Base-by-base conservation (phyloP, 148 eudicot species). In the Linanthus parryae region DNA sequence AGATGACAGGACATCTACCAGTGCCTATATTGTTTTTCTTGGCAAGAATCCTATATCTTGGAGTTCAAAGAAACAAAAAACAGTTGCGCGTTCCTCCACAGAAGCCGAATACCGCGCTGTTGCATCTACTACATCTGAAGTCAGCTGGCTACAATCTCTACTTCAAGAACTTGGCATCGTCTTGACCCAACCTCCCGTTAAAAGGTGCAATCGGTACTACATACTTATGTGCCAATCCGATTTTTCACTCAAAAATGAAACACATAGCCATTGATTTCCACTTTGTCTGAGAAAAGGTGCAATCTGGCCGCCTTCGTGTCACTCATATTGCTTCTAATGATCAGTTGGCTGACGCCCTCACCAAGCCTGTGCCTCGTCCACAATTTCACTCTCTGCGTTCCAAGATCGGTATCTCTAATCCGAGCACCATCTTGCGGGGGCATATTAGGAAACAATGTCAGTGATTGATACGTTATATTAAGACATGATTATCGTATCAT, bases 121-220 rank as follows among this genome's bases (percentile, higher is more conserved):
- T 9, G 25, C 58, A 34, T 40, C 25, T 19, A 39, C 25, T 7
- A 15, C 24, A 3, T 15, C 45, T 0, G 47, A 24, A 25, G 7
- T 26, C 9, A 5, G 34, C 40, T 54, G 37, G 58, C 39, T 39
- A 12, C n/a, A 20, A 2, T 38, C 39, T 40, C 15, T 54, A 8
- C 46, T 54, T 15, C 11, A 24, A 4, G 24, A 54, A 18, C 33
- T 39, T 15, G 35, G 47, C 14, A 11, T 54, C 11, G n/a, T 26
- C 9, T 34, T 23, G 21, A 20, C 9, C 9, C 11, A 4, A 8
- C 1, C 9, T 47, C 10, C 21, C 46, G 3, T 9, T 54, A 18
- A 19, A 24, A 38, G 58, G 40, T 10, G 40, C 39, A 8, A 9
- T 54, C 26, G 58, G 58, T 10, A 47, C 58, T 40, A 54, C 42